Evolutionary conservation across 2,329 filamentous ascomycete species (phyloP).

Genomic region (Neopestalotiopsis clavispora): DNA sequence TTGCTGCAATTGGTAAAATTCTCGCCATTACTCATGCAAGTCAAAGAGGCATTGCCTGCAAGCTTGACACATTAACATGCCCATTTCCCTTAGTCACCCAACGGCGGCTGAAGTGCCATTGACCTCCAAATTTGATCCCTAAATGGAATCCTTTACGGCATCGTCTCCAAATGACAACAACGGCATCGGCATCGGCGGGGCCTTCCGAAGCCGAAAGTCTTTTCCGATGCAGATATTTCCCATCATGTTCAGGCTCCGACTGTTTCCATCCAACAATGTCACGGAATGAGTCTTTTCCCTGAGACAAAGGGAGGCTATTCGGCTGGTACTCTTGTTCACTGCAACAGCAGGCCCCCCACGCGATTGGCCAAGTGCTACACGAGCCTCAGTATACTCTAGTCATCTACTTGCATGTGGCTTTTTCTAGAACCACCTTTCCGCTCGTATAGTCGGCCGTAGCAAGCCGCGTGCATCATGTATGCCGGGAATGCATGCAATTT

Average conservation of each 20-base stretch:
- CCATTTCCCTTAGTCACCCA: neutral
- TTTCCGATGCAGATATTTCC: neutral
- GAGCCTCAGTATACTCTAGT: too few species aligned
- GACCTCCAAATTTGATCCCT: neutral
- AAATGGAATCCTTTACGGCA: neutral
- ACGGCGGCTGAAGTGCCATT: neutral
- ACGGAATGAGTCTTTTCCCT: neutral
- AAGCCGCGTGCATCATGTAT: slow-evolving; percentile 13
- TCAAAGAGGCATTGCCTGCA: neutral
- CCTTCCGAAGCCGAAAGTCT: neutral
- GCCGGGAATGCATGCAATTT: slow-evolving; percentile 8
- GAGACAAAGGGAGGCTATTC: neutral
- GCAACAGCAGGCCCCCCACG: too few species aligned
- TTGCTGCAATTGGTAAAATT: slow-evolving; percentile 7
- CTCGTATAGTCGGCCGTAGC: neutral
- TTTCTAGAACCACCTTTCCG: neutral
- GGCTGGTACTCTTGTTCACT: neutral
- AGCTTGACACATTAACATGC: neutral
- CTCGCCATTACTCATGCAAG: slow-evolving; percentile 1
- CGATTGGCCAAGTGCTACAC: too few species aligned
- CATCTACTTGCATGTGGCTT: neutral
- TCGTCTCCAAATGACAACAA: neutral
- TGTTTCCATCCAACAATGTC: neutral
- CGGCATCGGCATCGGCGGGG: neutral
- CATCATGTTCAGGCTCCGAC: neutral